These are phyloP conservation scores for Cucurbita moschata DNA, from an alignment of 306 rosid genomes.

Conservation along the genomic window DNA sequence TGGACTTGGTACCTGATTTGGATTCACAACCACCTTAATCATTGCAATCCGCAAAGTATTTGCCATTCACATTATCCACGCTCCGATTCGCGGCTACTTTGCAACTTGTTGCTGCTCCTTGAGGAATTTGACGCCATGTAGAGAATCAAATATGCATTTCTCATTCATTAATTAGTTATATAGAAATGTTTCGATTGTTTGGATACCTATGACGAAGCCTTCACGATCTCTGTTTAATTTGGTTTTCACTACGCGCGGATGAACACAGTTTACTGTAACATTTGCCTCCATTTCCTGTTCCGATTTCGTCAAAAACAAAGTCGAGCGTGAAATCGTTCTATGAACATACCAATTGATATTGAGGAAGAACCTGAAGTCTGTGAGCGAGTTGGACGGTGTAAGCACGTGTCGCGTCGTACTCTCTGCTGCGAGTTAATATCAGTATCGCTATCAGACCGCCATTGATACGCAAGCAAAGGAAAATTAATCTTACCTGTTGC, in stretches of 20 bases:
- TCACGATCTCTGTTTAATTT: constrained; percentile 91
- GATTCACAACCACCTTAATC: constrained; percentile 37
- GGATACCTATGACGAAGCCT: constrained; percentile 62
- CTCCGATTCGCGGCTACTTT: constrained; percentile 59
- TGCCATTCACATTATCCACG: constrained; percentile 41
- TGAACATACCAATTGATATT: background rate
- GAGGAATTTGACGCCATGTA: constrained; percentile 58
- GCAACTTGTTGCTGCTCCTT: constrained; percentile 88
- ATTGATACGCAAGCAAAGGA: background rate
- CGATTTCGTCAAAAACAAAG: constrained; percentile 1
- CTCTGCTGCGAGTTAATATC: constrained; percentile 14
- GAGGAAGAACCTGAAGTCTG: constrained; percentile 42
- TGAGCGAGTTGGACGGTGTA: constrained; percentile 67
- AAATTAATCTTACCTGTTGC: constrained; percentile 22
- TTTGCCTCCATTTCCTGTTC: constrained; percentile 67
- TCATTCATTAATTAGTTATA: background rate
- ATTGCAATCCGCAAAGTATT: constrained; percentile 73
- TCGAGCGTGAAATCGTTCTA: background rate
- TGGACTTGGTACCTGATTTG: constrained; percentile 37
- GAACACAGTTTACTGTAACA: constrained; percentile 78
- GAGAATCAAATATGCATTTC: constrained; percentile 48
- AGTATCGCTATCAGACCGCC: background rate
- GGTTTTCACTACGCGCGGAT: constrained; percentile 84
- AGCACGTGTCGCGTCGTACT: constrained; percentile 85
- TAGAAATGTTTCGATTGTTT: background rate